These are phyloP conservation scores for Pseudonectria buxi DNA, from an alignment of 2,329 filamentous ascomycete species.

Conservation along the genomic window DNA sequence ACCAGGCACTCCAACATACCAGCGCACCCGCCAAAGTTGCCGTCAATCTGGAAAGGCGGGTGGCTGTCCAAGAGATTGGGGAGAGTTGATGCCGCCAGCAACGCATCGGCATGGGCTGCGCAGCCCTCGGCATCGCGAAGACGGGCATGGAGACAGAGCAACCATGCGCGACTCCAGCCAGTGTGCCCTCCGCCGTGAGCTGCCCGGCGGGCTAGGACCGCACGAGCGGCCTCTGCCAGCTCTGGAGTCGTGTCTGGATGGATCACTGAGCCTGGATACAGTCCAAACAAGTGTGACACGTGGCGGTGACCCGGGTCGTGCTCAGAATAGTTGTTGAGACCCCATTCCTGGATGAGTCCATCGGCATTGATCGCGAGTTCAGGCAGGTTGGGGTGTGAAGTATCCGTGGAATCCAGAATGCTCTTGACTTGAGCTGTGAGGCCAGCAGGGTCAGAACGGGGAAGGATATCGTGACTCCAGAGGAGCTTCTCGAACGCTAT, in stretches of 20 bases:
- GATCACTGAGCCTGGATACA: slow-evolving; percentile 35
- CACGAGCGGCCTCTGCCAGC: slow-evolving; percentile 21
- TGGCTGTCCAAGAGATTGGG: slow-evolving; percentile 16
- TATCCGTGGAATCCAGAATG: not conserved
- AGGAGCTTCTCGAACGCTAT: slow-evolving; percentile 17
- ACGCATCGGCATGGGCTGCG: slow-evolving; percentile 9
- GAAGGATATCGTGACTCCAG: slow-evolving; percentile 7
- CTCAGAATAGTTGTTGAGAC: slow-evolving; percentile 28
- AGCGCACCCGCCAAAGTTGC: slow-evolving; percentile 21
- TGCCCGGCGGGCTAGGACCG: slow-evolving; percentile 22
- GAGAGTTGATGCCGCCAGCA: slow-evolving; percentile 10
- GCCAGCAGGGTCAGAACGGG: not conserved
- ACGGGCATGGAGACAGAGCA: slow-evolving; percentile 42
- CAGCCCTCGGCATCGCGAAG: slow-evolving; percentile 20
- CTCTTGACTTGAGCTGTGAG: not conserved
- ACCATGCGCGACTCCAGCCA: slow-evolving; percentile 46
- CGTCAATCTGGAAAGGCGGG: slow-evolving; percentile 25
- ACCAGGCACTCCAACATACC: slow-evolving; percentile 17
- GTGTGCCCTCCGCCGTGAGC: slow-evolving; percentile 38
- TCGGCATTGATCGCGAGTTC: slow-evolving; percentile 10
- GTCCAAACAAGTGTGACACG: slow-evolving; percentile 42
- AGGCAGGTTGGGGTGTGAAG: slow-evolving; percentile 2
- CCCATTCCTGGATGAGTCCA: slow-evolving; percentile 34
- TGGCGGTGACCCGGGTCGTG: slow-evolving; percentile 44
- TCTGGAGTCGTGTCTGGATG: slow-evolving; percentile 11